Conservation (phyloP, 306 rosid genomes). For the Oemleria cerasiformis region DNA sequence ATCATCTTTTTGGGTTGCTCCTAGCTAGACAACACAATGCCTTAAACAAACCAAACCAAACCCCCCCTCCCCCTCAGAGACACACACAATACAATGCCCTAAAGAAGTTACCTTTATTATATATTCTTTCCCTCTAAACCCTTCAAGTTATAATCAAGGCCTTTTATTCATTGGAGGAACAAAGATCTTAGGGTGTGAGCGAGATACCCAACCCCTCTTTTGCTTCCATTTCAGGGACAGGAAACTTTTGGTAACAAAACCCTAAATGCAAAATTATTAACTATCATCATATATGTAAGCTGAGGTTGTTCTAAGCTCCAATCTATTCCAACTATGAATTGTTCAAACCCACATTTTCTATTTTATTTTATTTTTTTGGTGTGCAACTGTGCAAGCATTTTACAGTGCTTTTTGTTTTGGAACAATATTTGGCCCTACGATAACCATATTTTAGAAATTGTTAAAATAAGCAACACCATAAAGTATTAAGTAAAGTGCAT, state of each 20-base stretch:
- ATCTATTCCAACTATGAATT: neutral
- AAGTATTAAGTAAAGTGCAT: neutral
- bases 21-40: too few relatives aligned
- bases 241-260: neutral
- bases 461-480: neutral
- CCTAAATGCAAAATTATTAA: conserved; percentile 1
- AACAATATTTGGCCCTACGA: neutral
- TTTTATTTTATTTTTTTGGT: too few relatives aligned
- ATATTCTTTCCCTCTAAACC: neutral
- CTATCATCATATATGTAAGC: neutral
- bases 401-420: neutral
- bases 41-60: too few relatives aligned
- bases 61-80: too few relatives aligned
- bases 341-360: too few relatives aligned
- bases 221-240: neutral
- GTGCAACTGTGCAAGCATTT: neutral
- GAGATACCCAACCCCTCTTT: neutral
- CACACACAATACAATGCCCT: neutral
- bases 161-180: neutral
- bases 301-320: neutral
- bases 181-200: neutral
- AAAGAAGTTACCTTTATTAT: neutral
- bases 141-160: neutral
- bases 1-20: neutral
- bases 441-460: neutral